These are phyloP conservation scores for Leishmania aethiopica DNA, from an alignment of 208 protist species.

Conservation along the genomic window DNA sequence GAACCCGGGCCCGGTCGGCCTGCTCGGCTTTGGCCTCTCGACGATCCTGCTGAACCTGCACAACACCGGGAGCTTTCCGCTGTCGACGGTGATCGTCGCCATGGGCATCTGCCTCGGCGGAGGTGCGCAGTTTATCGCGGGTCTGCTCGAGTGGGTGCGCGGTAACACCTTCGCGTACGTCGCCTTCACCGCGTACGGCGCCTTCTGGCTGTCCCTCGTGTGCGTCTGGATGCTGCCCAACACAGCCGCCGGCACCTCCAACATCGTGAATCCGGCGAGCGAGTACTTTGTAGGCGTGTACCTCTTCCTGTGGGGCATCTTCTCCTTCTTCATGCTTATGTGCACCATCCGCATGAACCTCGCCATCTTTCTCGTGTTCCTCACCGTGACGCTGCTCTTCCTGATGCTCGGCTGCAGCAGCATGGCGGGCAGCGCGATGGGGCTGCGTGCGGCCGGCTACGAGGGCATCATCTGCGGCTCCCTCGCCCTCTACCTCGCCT, in stretches of 20 bases:
- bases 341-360: conserved; percentile 37
- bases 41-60: conserved; percentile 62
- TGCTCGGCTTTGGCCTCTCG: conserved; percentile 64
- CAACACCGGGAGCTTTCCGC: conserved; percentile 38
- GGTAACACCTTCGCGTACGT: conserved; percentile 56
- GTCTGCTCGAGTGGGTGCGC: conserved; percentile 47
- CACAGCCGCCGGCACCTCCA: neutral
- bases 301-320: conserved; percentile 28
- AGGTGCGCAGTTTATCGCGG: conserved; percentile 55
- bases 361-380: conserved; percentile 28
- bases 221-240: conserved; percentile 50
- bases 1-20: conserved; percentile 37
- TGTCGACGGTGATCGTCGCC: conserved; percentile 24
- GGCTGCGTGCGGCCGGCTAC: conserved; percentile 39
- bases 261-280: neutral
- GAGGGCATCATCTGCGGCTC: conserved; percentile 56
- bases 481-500: conserved; percentile 52
- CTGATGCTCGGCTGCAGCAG: conserved; percentile 25
- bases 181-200: conserved; percentile 40
- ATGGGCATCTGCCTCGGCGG: conserved; percentile 51
- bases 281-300: conserved; percentile 29
- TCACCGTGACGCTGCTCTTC: conserved; percentile 34
- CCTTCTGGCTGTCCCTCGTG: conserved; percentile 53
- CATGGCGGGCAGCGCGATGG: conserved; percentile 24
- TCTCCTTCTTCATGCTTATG: conserved; percentile 28